Evolutionary conservation across 2,329 filamentous ascomycete genomes (phyloP).

Genomic region (Talaromyces sp.): DNA sequence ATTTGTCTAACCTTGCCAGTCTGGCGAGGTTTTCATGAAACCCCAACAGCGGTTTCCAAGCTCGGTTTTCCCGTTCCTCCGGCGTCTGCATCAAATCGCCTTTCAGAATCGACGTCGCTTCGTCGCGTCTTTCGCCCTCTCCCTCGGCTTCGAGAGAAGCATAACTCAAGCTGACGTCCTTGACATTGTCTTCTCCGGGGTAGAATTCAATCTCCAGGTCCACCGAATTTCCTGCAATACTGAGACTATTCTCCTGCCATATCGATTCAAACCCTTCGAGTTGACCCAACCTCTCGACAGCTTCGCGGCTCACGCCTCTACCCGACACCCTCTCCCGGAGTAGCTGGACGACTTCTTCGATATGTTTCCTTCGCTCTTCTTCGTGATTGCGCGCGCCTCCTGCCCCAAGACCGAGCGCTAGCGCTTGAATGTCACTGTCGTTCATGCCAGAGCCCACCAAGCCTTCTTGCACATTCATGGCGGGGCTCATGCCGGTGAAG

Average conservation of each 20-base stretch:
- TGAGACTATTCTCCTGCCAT: constrained; percentile 43
- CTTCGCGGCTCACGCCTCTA: constrained; percentile 39
- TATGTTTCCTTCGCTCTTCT: constrained; percentile 35
- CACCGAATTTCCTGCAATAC: constrained; percentile 42
- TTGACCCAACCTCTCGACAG: constrained; percentile 37
- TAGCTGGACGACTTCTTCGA: constrained; percentile 36
- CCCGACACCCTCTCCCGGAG: constrained; percentile 37
- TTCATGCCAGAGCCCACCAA: constrained; percentile 32
- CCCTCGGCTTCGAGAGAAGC: constrained; percentile 32
- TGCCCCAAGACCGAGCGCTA: constrained; percentile 29
- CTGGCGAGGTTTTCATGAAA: constrained; percentile 41
- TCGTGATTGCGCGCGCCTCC: constrained; percentile 31
- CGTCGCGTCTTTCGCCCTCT: constrained; percentile 37
- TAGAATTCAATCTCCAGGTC: constrained; percentile 44
- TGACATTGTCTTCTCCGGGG: constrained; percentile 33
- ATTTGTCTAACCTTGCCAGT: constrained; percentile 39
- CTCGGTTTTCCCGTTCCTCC: constrained; percentile 25
- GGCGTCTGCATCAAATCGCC: constrained; percentile 31
- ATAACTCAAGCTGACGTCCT: constrained; percentile 40
- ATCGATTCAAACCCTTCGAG: constrained; percentile 43
- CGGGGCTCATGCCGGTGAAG: constrained; percentile 37
- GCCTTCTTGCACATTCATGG: constrained; percentile 32
- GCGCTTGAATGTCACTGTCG: constrained; percentile 33
- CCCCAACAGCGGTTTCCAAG: constrained; percentile 32
- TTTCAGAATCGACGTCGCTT: constrained; percentile 40